Evolutionary conservation across 257 asterid genomes (phyloP), one percentile per base, ranked within the genome.

Genomic region (Cruciata laevipes): DNA sequence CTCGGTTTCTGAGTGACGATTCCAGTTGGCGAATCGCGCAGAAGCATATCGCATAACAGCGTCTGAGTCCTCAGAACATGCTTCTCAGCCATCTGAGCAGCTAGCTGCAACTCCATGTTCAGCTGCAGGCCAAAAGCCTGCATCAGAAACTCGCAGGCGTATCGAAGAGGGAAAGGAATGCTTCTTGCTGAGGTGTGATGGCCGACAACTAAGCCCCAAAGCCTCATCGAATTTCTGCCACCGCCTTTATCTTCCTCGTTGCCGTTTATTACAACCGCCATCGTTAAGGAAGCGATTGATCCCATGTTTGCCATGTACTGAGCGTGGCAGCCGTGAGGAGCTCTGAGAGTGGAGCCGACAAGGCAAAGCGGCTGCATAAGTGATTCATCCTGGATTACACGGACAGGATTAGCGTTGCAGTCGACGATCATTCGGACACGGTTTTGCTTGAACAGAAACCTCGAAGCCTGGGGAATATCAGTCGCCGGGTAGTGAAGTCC

Each of bases 171-270:
- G 83, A 90, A 90, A 4, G 95, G 91, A 69, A 83, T 67, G 64
- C 75, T 78, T 40, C 89, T 74, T 61, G 85, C 83, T 53, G 91
- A 85, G 53, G 94, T 84, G 79, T 90, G 97, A 61, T 90, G 97
- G 69, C 97, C 93, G 18, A 86, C 95, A 57, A 90, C 97, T 83
- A 90, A 79, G 24, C 95, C 95, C 97, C 97, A 90, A n/a, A 90
- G 87, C 79, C 87, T 83, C 95, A 79, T 87, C 3, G 88, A 68
- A 69, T 85, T 85, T 67, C 85, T 88, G 58, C 82, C 86, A 59
- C 60, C 58, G 16, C 77, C 83, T 40, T 75, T 86, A 35, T 85
- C 91, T 37, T 81, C 91, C 0, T 47, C 55, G 20, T 73, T 85
- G 18, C 85, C 88, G n/a, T 85, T 85, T 40, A 81, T 81, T 13